A percentile compares a stretch with the other conserved stretches of the same genome.
Conservation (phyloP, 2,329 filamentous ascomycete genomes). For the Penicillium decumbens region DNA sequence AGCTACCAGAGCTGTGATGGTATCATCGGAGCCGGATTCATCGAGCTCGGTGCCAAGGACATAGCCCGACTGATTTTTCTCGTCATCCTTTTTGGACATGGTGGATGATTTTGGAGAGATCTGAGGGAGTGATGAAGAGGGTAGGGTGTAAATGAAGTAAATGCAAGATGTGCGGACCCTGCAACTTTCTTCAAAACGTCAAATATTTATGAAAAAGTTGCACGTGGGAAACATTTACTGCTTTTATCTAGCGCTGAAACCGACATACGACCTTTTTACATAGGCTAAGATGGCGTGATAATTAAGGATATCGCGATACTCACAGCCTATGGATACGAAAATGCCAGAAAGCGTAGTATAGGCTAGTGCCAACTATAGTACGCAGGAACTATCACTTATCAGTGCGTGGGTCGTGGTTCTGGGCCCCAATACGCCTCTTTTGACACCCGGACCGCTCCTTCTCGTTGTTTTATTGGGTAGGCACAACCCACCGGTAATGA, state of each 20-base stretch:
- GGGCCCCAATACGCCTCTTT: not conserved
- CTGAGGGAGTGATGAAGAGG: not conserved
- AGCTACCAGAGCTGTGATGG: slow-evolving; percentile 19
- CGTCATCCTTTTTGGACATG: slow-evolving; percentile 8
- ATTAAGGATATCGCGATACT: slow-evolving; percentile 15
- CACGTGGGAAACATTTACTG: not conserved
- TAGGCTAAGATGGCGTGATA: slow-evolving; percentile 13
- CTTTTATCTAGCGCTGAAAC: not conserved
- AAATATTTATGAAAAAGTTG: not conserved
- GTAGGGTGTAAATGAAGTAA: not conserved
- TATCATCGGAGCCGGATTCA: slow-evolving; percentile 12
- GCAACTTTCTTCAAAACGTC: not conserved
- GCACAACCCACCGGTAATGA: not conserved
- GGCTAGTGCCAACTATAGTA: not conserved
- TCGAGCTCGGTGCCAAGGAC: slow-evolving; percentile 9
- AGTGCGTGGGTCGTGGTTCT: not conserved
- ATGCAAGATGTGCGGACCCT: not conserved
- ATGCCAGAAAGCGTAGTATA: not conserved
- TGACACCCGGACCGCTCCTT: not conserved
- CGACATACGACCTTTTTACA: not conserved
- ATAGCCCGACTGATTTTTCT: slow-evolving; percentile 14
- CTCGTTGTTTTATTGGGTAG: not conserved
- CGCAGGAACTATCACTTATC: not conserved
- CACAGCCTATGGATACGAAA: not conserved
- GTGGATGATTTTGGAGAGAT: not conserved